Evolutionary conservation across 1,139 yeast genomes (phyloP).

Genomic region (Yamadazyma dushanensis): DNA sequence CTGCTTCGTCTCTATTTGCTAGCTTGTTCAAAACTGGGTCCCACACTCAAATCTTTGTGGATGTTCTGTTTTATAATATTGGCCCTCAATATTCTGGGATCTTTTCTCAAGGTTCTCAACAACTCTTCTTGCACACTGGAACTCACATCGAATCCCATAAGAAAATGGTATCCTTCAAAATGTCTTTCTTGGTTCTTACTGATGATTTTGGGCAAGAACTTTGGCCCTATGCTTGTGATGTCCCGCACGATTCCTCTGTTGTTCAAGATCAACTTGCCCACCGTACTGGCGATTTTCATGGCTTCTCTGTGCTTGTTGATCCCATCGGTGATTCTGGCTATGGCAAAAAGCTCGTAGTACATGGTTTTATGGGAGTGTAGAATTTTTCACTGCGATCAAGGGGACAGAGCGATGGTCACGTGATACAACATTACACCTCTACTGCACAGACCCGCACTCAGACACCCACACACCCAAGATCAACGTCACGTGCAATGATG

Average conservation of each 20-base stretch:
- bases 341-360: slow-evolving; percentile 90
- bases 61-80: slow-evolving; percentile 70
- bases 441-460: no score
- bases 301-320: slow-evolving; percentile 61
- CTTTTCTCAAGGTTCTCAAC: slow-evolving; percentile 74
- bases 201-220: slow-evolving; percentile 76
- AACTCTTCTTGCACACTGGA: slow-evolving; percentile 86
- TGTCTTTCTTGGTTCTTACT: slow-evolving; percentile 87
- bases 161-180: slow-evolving; percentile 85
- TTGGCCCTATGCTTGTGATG: slow-evolving; percentile 75
- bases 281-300: slow-evolving; percentile 68
- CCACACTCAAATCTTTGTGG: slow-evolving; percentile 50
- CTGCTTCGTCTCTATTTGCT: slow-evolving; percentile 4
- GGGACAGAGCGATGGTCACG: no score
- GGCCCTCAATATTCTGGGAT: slow-evolving; percentile 87
- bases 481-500: slow-evolving; percentile 11
- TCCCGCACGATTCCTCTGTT: slow-evolving; percentile 92
- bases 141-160: slow-evolving; percentile 84
- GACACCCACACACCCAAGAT: background rate
- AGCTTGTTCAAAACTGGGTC: slow-evolving; percentile 46
- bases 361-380: slow-evolving; percentile 44
- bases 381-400: background rate
- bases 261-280: slow-evolving; percentile 78
- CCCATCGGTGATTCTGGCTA: slow-evolving; percentile 75
- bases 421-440: no score